phyloP scores from a whole-genome alignment of 108 stramenopile species.

The Schizochytrium sp. region DNA sequence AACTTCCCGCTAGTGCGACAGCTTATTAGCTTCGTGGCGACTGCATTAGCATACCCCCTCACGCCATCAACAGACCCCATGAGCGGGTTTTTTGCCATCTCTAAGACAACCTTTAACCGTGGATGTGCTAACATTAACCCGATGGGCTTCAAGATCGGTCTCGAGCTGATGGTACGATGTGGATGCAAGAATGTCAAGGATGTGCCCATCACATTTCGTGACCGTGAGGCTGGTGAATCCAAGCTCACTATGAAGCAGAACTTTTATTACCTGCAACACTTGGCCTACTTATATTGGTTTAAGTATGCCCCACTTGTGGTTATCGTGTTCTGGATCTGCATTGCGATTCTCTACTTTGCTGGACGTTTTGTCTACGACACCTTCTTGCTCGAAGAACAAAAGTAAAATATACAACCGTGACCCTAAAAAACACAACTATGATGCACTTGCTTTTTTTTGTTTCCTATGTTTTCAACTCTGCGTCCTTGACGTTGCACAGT shows the following conservation, averaged over 20 bases:
- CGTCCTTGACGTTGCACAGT: no score
- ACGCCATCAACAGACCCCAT: slow-evolving; percentile 57
- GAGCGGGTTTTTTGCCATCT: slow-evolving; percentile 58
- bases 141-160: slow-evolving; percentile 62
- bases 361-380: neutral
- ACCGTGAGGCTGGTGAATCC: slow-evolving; percentile 59
- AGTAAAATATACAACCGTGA: neutral
- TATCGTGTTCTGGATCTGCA: neutral
- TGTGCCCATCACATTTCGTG: slow-evolving; percentile 62
- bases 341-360: neutral
- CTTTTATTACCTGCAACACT: slow-evolving; percentile 54
- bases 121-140: neutral
- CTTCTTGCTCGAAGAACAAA: neutral
- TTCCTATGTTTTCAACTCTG: no score
- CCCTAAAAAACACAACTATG: no score
- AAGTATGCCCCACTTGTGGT: neutral
- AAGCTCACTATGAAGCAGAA: slow-evolving; percentile 63
- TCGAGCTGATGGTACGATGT: slow-evolving; percentile 64
- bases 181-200: slow-evolving; percentile 21
- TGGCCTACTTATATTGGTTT: neutral
- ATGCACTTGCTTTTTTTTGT: no score
- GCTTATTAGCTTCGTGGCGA: slow-evolving; percentile 54
- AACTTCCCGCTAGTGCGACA: slow-evolving; percentile 18
- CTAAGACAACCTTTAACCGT: neutral
- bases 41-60: slow-evolving; percentile 54